Conservation (phyloP, 2,329 filamentous ascomycete species). For the Phyllosticta paracitricarpa region DNA sequence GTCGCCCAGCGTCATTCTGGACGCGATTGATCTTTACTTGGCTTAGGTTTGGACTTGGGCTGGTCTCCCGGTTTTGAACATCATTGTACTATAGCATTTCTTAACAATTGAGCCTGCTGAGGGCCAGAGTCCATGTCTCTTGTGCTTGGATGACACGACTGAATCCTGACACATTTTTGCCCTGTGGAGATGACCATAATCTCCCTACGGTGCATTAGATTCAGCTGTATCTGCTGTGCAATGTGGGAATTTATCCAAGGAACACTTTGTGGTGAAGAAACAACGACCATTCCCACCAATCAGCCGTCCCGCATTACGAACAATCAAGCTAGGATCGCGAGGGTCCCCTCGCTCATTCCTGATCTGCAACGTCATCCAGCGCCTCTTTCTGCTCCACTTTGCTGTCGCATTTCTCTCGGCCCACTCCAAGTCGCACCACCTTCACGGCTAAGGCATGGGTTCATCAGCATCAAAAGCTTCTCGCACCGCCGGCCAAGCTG, state of each 20-base stretch:
- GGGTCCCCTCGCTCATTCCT: neutral
- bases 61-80: neutral
- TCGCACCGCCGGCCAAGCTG: slow-evolving; percentile 38
- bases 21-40: neutral
- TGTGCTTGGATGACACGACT: too few species aligned
- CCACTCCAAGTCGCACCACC: neutral
- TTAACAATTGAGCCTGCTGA: too few species aligned
- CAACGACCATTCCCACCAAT: neutral
- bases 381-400: neutral
- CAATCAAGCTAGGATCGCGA: neutral
- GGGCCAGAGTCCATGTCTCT: too few species aligned
- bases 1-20: slow-evolving; percentile 42
- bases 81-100: too few species aligned
- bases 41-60: neutral
- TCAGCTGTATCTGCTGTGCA: too few species aligned
- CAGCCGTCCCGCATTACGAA: neutral
- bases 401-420: neutral
- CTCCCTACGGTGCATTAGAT: too few species aligned
- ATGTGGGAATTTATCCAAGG: neutral
- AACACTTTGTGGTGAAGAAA: neutral
- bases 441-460: slow-evolving; percentile 38
- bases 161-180: too few species aligned
- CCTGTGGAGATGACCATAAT: too few species aligned
- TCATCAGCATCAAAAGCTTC: slow-evolving; percentile 48
- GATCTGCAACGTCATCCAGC: neutral